Conservation (phyloP, 768 basidiomycete species). For the Suillus brevipes region DNA sequence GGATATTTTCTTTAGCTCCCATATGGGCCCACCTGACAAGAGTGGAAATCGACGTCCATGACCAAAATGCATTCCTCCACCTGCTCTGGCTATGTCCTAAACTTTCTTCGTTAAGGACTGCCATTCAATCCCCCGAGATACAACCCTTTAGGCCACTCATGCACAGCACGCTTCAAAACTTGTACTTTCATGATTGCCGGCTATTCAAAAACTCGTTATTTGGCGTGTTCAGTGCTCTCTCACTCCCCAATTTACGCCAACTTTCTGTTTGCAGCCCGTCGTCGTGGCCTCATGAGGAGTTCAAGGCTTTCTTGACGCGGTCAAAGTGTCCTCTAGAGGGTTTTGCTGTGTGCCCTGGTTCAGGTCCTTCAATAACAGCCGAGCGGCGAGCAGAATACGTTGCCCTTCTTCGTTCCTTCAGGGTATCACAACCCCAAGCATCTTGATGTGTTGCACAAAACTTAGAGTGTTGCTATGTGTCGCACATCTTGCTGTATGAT, state of each 20-base stretch:
- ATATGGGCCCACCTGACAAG: slow-evolving; percentile 22
- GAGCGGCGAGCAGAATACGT: slow-evolving; percentile 15
- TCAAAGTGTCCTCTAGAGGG: slow-evolving; percentile 23
- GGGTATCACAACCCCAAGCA: background rate
- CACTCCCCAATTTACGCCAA: slow-evolving; percentile 14
- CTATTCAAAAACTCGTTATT: background rate
- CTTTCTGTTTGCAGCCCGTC: slow-evolving; percentile 13
- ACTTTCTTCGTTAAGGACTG: slow-evolving; percentile 8
- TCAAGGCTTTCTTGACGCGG: slow-evolving; percentile 3
- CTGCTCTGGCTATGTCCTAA: background rate
- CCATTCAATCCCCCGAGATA: background rate
- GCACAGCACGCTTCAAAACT: background rate
- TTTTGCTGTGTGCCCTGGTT: slow-evolving; percentile 16
- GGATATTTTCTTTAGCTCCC: slow-evolving; percentile 9
- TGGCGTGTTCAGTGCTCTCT: slow-evolving; percentile 16
- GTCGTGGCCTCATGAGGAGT: slow-evolving; percentile 15
- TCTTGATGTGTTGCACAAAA: too few species aligned
- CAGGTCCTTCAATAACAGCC: slow-evolving; percentile 16
- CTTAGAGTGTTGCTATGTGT: too few species aligned
- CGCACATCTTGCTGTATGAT: too few species aligned
- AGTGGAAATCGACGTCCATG: slow-evolving; percentile 7
- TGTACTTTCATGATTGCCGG: slow-evolving; percentile 14
- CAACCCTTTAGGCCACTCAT: slow-evolving; percentile 5
- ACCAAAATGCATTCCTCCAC: slow-evolving; percentile 3
- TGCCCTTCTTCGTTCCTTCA: slow-evolving; percentile 20